Conservation (phyloP, 2,329 filamentous ascomycete genomes). For the Periconia sp. region DNA sequence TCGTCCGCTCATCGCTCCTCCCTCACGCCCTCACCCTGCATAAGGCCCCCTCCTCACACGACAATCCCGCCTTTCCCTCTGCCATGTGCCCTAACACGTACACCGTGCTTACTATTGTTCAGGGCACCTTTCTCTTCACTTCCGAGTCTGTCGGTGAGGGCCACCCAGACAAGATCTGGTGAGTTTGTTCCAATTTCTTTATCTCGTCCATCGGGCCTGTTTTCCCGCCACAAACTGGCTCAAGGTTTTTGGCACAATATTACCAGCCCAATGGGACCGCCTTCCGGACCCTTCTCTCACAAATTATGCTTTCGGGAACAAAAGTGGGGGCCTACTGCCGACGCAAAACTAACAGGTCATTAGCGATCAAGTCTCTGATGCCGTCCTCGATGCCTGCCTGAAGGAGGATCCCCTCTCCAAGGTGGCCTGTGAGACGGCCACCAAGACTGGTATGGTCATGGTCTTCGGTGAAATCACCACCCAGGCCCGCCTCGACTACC, state of each 20-base stretch:
- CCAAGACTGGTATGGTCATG: constrained; percentile 99
- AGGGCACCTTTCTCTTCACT: constrained; percentile 51
- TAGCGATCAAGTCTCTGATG: constrained; percentile 95
- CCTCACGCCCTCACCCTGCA: not conserved
- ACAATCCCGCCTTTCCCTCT: not conserved
- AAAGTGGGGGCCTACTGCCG: not conserved
- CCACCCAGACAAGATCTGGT: constrained; percentile 94
- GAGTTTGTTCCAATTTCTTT: constrained; percentile 18
- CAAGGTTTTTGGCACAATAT: not conserved
- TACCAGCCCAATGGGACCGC: constrained; percentile 3
- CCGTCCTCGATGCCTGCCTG: constrained; percentile 97
- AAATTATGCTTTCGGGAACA: not conserved
- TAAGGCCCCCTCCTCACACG: not conserved
- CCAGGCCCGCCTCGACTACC: constrained; percentile 94
- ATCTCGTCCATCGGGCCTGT: not conserved
- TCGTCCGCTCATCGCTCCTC: constrained; percentile 4
- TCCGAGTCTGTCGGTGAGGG: constrained; percentile 55
- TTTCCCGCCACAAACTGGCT: not conserved
- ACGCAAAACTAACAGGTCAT: constrained; percentile 3
- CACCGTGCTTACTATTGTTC: constrained; percentile 18
- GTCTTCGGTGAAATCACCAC: constrained; percentile 83
- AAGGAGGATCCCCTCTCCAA: constrained; percentile 95
- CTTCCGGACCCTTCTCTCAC: constrained; percentile 1
- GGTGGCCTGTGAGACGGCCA: constrained; percentile 97
- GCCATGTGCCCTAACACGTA: constrained; percentile 12